Percentiles rank a stretch among this genome's conserved stretches.
phyloP scores from a whole-genome alignment of 1,284 basidiomycete genomes.

The Mycosarcoma mackinlayi region DNA sequence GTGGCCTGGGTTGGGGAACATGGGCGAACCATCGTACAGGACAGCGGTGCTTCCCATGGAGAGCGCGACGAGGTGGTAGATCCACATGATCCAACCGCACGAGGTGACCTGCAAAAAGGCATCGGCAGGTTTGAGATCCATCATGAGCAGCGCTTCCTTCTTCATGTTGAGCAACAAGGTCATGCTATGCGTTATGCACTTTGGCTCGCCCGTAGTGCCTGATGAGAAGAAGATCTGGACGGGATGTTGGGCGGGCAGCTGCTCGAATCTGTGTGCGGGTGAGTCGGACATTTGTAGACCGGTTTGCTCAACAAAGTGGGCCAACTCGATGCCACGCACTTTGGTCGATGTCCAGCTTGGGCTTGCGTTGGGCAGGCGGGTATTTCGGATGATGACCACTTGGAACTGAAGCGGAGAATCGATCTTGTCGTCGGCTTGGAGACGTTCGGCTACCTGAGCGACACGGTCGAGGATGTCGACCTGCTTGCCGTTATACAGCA shows the following conservation, averaged over 20 bases:
- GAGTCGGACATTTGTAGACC: conserved; percentile 26
- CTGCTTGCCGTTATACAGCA: conserved; percentile 66
- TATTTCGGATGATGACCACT: conserved; percentile 47
- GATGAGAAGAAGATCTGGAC: conserved; percentile 67
- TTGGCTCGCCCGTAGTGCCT: conserved; percentile 69
- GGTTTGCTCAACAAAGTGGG: conserved; percentile 22
- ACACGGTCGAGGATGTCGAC: conserved; percentile 60
- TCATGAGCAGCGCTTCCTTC: conserved; percentile 47
- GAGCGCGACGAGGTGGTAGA: conserved; percentile 57
- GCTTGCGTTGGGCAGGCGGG: conserved; percentile 2
- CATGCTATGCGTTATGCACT: conserved; percentile 66
- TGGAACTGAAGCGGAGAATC: conserved; percentile 40
- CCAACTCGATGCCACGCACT: conserved; percentile 25
- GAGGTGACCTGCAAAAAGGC: conserved; percentile 64
- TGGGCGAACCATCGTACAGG: conserved; percentile 66
- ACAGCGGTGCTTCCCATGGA: conserved; percentile 59
- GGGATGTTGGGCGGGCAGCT: conserved; percentile 52
- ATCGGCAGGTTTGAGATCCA: conserved; percentile 55
- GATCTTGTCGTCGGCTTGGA: conserved; percentile 41
- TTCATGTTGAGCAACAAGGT: conserved; percentile 55
- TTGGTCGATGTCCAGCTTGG: conserved; percentile 25
- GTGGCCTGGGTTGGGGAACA: conserved; percentile 59
- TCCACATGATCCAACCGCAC: conserved; percentile 67
- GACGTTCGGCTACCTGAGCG: conserved; percentile 53
- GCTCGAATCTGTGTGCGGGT: conserved; percentile 45